Conservation (phyloP, 257 asterid species). For the Fraxinus cuspidata region DNA sequence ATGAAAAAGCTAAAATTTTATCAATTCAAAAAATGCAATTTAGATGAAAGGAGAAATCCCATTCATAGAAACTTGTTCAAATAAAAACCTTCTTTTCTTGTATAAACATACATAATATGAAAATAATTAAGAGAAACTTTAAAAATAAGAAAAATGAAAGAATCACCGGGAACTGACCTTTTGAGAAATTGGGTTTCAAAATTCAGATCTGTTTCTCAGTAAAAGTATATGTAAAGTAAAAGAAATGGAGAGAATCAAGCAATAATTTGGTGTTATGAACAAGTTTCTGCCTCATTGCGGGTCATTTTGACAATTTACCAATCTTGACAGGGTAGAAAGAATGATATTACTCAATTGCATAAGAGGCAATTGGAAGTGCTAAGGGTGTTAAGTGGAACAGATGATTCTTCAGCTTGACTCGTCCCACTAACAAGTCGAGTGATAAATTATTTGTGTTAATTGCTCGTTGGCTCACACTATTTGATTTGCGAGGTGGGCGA, state of each 20-base stretch:
- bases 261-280: background rate
- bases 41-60: background rate
- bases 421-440: no score
- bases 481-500: no score
- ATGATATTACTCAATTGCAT: background rate
- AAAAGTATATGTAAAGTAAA: conserved; percentile 17
- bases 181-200: background rate
- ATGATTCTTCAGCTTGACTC: no score
- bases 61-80: background rate
- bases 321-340: conserved; percentile 4
- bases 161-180: conserved; percentile 17
- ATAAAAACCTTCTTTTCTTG: conserved; percentile 15
- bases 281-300: conserved; percentile 19
- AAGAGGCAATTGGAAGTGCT: no score
- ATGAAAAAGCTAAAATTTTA: background rate
- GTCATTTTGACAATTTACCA: conserved; percentile 17
- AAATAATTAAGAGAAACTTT: background rate
- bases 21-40: background rate
- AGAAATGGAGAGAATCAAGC: conserved; percentile 19
- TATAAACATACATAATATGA: conserved; percentile 12
- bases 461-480: no score
- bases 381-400: no score
- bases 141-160: background rate
- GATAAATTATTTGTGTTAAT: no score
- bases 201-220: conserved; percentile 7